Evolutionary conservation across 805 yeast genomes (phyloP).

Genomic region (Ogataea angusta): DNA sequence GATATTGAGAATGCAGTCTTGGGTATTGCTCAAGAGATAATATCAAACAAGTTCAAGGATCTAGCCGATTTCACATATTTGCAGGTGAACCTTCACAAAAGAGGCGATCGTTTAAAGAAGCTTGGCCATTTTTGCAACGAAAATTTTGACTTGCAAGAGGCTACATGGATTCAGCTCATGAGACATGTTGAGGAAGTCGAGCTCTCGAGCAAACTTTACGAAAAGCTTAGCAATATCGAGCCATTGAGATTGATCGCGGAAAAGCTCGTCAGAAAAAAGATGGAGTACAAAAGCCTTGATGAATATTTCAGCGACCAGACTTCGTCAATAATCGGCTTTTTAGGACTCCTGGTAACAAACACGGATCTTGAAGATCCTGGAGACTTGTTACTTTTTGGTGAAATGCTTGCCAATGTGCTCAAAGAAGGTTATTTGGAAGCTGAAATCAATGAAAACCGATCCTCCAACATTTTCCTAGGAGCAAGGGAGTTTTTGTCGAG

Average conservation of each 20-base stretch:
- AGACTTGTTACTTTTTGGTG: conserved; percentile 13
- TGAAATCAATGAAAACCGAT: conserved; percentile 11
- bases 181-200: conserved; percentile 19
- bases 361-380: conserved; percentile 7
- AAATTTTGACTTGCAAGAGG: conserved; percentile 18
- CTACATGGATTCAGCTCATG: conserved; percentile 14
- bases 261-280: background rate
- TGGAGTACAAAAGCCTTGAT: conserved; percentile 1
- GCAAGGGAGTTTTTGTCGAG: conserved; percentile 15
- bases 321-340: conserved; percentile 7
- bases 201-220: conserved; percentile 16
- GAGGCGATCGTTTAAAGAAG: conserved; percentile 34
- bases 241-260: background rate
- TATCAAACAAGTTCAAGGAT: conserved; percentile 51
- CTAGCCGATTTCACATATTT: conserved; percentile 52
- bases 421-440: conserved; percentile 16
- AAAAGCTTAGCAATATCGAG: conserved; percentile 1
- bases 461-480: conserved; percentile 20
- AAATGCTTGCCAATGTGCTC: conserved; percentile 11
- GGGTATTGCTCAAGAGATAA: conserved; percentile 52
- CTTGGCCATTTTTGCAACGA: conserved; percentile 21
- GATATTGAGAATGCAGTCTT: conserved; percentile 52
- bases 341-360: conserved; percentile 1
- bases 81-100: conserved; percentile 47
- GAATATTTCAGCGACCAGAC: conserved; percentile 10